Percentiles rank a stretch among this genome's conserved stretches.
Conservation (phyloP, 208 protist genomes). For the Willaertia magna region DNA sequence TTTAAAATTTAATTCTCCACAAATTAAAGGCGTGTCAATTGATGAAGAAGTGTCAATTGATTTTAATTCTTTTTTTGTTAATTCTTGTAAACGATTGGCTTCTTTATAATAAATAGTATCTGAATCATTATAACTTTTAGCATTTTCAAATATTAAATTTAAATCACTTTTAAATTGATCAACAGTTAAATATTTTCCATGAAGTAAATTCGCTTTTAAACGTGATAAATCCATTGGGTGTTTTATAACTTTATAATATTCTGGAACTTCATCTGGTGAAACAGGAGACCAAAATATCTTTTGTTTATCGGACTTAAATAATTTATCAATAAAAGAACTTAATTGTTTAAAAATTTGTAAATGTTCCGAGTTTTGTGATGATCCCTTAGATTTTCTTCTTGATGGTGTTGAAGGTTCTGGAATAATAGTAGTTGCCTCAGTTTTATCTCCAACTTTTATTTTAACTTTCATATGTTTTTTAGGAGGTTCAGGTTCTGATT, state of each 20-base stretch:
- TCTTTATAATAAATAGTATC: neutral
- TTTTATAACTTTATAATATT: neutral
- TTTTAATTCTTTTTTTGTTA: neutral
- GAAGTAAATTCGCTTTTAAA: neutral
- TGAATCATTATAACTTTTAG: neutral
- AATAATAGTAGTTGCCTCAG: neutral
- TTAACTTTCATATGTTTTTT: neutral
- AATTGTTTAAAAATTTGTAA: neutral
- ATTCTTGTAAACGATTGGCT: neutral
- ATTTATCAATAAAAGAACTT: neutral
- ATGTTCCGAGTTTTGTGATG: neutral
- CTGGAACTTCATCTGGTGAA: neutral
- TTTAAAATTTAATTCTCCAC: neutral
- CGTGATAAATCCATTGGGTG: conserved; percentile 8
- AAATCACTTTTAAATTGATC: neutral
- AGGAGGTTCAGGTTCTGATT: too few relatives aligned
- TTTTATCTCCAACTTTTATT: neutral
- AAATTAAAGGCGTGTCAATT: neutral
- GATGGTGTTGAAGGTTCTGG: neutral
- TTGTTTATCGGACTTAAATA: neutral
- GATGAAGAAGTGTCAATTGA: too few relatives aligned
- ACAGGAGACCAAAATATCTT: neutral
- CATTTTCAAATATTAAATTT: neutral
- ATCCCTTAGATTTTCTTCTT: neutral
- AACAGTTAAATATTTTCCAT: neutral